Percentiles rank a stretch among this genome's conserved stretches.
Evolutionary conservation across 305 asterid genomes (phyloP).

Genomic region (Fraxinus sp.): DNA sequence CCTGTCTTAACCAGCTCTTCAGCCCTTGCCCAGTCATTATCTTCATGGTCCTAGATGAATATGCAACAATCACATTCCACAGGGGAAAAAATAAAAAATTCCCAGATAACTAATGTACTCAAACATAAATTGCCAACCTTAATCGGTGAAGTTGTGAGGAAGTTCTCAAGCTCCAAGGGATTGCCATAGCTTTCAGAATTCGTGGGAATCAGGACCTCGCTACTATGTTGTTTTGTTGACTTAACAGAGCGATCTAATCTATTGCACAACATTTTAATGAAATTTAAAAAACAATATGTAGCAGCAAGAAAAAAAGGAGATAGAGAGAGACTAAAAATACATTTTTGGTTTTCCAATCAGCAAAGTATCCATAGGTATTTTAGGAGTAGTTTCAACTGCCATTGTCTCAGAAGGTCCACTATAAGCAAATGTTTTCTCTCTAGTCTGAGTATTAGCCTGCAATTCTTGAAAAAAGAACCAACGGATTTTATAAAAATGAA

Average conservation of each 20-base stretch:
- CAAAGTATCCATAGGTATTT: slow-evolving; percentile 39
- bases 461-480: slow-evolving; percentile 60
- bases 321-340: slow-evolving; percentile 31
- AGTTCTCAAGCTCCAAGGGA: slow-evolving; percentile 51
- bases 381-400: slow-evolving; percentile 29
- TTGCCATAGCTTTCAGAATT: slow-evolving; percentile 39
- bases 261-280: slow-evolving; percentile 30
- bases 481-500: slow-evolving; percentile 27
- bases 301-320: neutral
- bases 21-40: slow-evolving; percentile 74
- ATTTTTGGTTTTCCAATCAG: slow-evolving; percentile 75
- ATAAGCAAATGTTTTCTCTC: slow-evolving; percentile 33
- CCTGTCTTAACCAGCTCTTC: slow-evolving; percentile 66
- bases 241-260: slow-evolving; percentile 60
- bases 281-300: slow-evolving; percentile 4
- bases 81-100: neutral
- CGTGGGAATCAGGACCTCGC: slow-evolving; percentile 34
- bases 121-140: slow-evolving; percentile 48
- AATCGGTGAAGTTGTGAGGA: slow-evolving; percentile 44
- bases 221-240: slow-evolving; percentile 37
- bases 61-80: slow-evolving; percentile 32
- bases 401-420: slow-evolving; percentile 29
- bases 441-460: slow-evolving; percentile 48
- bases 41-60: slow-evolving; percentile 64
- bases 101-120: neutral